Evolutionary conservation across 306 rosid genomes (phyloP).

Genomic region (Benincasa hispida): DNA sequence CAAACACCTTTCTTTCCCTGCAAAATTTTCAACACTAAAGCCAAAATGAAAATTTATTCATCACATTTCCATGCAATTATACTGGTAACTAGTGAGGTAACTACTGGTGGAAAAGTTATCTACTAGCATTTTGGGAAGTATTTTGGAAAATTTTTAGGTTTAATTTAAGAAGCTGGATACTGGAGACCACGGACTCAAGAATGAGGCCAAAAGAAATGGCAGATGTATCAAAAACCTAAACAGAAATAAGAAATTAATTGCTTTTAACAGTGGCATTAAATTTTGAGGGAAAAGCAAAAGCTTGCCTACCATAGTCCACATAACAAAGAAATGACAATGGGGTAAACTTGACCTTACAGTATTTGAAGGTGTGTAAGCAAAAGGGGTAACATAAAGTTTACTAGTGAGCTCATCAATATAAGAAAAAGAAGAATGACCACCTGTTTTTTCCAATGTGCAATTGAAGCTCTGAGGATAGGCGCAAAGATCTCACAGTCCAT

Average conservation of each 20-base stretch:
- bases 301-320: too few relatives aligned
- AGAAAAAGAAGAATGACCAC: conserved; percentile 17
- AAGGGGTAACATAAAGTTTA: not conserved
- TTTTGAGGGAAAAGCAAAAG: too few relatives aligned
- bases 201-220: not conserved
- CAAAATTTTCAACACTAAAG: conserved; percentile 1
- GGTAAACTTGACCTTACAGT: not conserved
- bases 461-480: conserved; percentile 46
- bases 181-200: not conserved
- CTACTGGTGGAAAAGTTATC: not conserved
- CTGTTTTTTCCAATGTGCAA: conserved; percentile 62
- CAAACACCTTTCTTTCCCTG: conserved; percentile 67
- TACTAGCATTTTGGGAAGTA: not conserved
- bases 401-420: not conserved
- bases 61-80: not conserved
- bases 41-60: not conserved
- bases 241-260: too few relatives aligned
- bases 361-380: not conserved
- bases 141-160: not conserved
- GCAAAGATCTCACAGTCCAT: conserved; percentile 38
- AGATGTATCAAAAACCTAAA: not conserved
- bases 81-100: not conserved
- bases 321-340: too few relatives aligned
- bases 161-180: not conserved
- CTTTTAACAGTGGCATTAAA: too few relatives aligned